phyloP scores from a whole-genome alignment of 805 yeast species.

The Maudiozyma serrabonitensis region DNA sequence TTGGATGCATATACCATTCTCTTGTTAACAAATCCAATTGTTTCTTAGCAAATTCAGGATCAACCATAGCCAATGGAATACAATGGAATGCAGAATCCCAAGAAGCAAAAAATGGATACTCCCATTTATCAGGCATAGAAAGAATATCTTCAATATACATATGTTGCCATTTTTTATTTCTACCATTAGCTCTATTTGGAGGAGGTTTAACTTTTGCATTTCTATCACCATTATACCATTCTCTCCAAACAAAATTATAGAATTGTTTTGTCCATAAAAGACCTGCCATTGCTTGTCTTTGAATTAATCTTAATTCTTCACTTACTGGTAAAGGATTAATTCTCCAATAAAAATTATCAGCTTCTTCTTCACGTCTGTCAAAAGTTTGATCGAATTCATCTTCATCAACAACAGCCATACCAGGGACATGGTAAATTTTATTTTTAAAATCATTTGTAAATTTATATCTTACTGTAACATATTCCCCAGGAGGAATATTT shows the following conservation, averaged over 20 bases:
- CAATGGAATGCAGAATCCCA: constrained; percentile 98
- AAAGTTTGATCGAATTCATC: constrained; percentile 62
- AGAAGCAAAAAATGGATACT: constrained; percentile 90
- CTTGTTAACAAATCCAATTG: constrained; percentile 79
- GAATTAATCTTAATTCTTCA: constrained; percentile 71
- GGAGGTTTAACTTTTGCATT: constrained; percentile 64
- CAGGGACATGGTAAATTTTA: constrained; percentile 23
- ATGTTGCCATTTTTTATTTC: constrained; percentile 85
- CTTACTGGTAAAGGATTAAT: constrained; percentile 78
- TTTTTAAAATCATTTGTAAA: constrained; percentile 36
- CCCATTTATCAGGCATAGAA: constrained; percentile 93
- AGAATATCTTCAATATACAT: constrained; percentile 79
- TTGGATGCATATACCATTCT: constrained; percentile 97
- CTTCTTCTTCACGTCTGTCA: constrained; percentile 70
- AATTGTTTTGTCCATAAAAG: constrained; percentile 89
- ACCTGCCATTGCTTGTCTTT: constrained; percentile 91
- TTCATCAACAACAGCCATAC: constrained; percentile 49
- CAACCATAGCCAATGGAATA: constrained; percentile 85
- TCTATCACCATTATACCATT: constrained; percentile 86
- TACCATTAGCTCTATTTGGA: constrained; percentile 68
- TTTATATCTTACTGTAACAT: constrained; percentile 75
- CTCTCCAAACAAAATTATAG: constrained; percentile 74
- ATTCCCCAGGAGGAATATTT: constrained; percentile 79
- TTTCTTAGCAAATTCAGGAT: constrained; percentile 82
- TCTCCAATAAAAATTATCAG: constrained; percentile 87